phyloP scores from a whole-genome alignment of 495 filamentous ascomycete species.

The Darksidea phi region DNA sequence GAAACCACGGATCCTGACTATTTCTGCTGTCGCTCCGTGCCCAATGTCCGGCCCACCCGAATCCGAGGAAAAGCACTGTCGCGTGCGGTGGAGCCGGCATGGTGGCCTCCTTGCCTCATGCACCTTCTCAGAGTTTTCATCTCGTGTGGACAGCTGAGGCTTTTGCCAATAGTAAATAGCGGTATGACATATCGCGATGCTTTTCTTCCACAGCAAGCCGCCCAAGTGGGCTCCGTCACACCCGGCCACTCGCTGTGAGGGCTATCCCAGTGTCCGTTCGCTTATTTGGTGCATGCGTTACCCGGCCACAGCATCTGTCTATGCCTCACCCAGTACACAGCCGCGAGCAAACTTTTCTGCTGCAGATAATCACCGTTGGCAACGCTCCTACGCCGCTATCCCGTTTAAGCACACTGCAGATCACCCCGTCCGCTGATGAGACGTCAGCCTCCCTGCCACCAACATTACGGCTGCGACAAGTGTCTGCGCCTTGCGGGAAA shows the following conservation, averaged over 20 bases:
- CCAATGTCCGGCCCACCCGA: background rate
- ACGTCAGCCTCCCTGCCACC: background rate
- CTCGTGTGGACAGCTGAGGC: background rate
- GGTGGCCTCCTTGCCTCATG: background rate
- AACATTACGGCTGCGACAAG: background rate
- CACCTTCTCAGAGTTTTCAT: background rate
- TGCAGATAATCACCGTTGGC: slow-evolving; percentile 1
- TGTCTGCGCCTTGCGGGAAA: background rate
- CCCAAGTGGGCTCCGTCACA: background rate
- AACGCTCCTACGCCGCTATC: background rate
- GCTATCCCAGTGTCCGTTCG: background rate
- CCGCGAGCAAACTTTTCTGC: background rate
- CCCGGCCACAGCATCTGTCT: background rate
- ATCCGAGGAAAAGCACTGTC: background rate
- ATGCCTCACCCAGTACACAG: too few relatives aligned
- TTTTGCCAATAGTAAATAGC: too few relatives aligned
- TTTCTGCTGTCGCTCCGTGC: background rate
- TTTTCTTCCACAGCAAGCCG: background rate
- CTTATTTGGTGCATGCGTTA: background rate
- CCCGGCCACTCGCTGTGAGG: background rate
- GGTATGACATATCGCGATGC: background rate
- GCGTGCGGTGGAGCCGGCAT: background rate
- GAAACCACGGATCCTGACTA: background rate
- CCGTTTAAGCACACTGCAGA: background rate
- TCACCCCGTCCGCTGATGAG: background rate